Evolutionary conservation across 129 eudicot species (phyloP).

Genomic region (Chrysanthemum makinoi): DNA sequence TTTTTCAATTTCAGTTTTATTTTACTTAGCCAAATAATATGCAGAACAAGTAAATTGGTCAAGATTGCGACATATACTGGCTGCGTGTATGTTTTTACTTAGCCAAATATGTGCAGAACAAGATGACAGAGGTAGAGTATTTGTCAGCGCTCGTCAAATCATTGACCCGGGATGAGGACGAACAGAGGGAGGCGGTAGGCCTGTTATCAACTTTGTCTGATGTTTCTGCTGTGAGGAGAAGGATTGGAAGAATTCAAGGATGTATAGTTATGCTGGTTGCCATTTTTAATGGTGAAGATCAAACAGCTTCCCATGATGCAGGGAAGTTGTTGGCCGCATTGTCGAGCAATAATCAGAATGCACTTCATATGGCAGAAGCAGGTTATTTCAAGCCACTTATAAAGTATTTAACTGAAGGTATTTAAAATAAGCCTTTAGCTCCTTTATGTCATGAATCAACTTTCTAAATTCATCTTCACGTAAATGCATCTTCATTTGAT

Average conservation of each 20-base stretch:
- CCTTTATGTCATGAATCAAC: not conserved
- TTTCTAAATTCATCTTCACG: not conserved
- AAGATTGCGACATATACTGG: not conserved
- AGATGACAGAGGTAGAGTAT: slow-evolving; percentile 60
- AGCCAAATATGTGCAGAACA: slow-evolving; percentile 47
- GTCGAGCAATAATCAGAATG: slow-evolving; percentile 80
- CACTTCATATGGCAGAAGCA: slow-evolving; percentile 96
- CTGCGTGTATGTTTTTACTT: slow-evolving; percentile 9
- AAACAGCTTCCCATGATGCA: slow-evolving; percentile 70
- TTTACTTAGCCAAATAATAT: not conserved
- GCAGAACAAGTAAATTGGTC: not conserved
- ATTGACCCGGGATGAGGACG: slow-evolving; percentile 63
- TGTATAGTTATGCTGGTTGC: slow-evolving; percentile 88
- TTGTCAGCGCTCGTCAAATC: slow-evolving; percentile 71
- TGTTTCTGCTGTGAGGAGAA: slow-evolving; percentile 53
- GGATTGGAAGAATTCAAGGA: slow-evolving; percentile 85
- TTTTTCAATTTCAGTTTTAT: slow-evolving; percentile 5
- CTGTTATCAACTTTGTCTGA: slow-evolving; percentile 55
- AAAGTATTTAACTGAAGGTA: slow-evolving; percentile 76
- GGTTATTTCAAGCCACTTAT: slow-evolving; percentile 86
- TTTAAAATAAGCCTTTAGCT: not conserved
- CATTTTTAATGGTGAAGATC: slow-evolving; percentile 66
- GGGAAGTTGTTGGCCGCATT: slow-evolving; percentile 57
- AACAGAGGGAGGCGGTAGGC: slow-evolving; percentile 85
- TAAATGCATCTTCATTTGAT: too few relatives aligned